Percentiles rank a stretch among this genome's conserved stretches.
These are phyloP conservation scores for Didymella arachidicola DNA, from an alignment of 2,329 filamentous ascomycete genomes.

Conservation along the genomic window DNA sequence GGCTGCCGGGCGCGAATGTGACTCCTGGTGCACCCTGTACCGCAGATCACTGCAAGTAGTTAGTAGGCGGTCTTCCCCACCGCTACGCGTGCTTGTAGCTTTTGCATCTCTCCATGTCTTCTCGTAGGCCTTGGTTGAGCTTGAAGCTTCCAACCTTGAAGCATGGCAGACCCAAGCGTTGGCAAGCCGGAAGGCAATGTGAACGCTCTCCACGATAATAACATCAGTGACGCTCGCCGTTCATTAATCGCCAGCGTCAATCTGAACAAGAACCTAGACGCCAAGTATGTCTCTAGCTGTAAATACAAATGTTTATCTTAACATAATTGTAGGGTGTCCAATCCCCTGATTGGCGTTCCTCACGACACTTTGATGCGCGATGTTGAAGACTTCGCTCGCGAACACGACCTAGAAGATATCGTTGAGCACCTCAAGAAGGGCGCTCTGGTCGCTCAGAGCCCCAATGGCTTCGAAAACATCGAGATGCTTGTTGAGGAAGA, in stretches of 20 bases:
- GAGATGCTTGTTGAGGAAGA: constrained; percentile 67
- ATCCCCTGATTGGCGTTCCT: constrained; percentile 64
- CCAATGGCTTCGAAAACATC: constrained; percentile 67
- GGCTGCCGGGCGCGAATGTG: background rate
- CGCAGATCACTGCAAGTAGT: constrained; percentile 14
- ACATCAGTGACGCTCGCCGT: constrained; percentile 21
- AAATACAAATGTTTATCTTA: background rate
- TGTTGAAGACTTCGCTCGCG: constrained; percentile 69
- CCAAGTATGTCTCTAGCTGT: constrained; percentile 20
- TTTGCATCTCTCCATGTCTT: constrained; percentile 1
- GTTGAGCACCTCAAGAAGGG: constrained; percentile 52
- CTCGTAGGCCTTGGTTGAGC: constrained; percentile 2
- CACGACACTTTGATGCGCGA: constrained; percentile 59
- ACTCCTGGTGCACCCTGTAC: background rate
- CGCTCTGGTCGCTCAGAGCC: constrained; percentile 75
- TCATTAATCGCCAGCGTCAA: constrained; percentile 25
- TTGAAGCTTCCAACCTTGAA: background rate
- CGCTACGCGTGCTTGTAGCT: background rate
- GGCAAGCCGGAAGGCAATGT: constrained; percentile 13
- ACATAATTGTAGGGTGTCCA: constrained; percentile 55
- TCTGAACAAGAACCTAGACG: constrained; percentile 26
- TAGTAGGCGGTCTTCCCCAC: constrained; percentile 3
- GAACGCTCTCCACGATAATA: constrained; percentile 2
- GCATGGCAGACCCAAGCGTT: constrained; percentile 20
- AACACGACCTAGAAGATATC: constrained; percentile 60